Base-by-base conservation (phyloP, 495 filamentous ascomycete species). In the Hyaloscypha variabilis region DNA sequence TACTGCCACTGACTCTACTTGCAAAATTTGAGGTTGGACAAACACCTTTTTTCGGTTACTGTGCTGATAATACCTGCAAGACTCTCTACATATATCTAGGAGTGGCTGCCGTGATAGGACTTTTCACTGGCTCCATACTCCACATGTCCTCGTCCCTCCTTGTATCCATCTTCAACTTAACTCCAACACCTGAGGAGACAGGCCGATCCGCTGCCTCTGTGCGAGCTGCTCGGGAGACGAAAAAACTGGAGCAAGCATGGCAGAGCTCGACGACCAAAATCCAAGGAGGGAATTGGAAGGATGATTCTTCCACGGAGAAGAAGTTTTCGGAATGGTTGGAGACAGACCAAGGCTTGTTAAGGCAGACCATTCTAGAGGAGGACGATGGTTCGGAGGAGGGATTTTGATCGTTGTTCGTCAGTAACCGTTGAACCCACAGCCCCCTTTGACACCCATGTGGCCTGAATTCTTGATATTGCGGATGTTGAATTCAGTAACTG, bases 361-460 rank as follows among this genome's bases (percentile, higher is more conserved):
- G 78, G 25, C 79, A 85, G 58, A 90, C 86, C 0, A 91, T 91
- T 21, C 73, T 90, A 56, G 88, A 91, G 74, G 89, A 90, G 71
- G 87, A 88, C 56, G 83, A 84, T 39, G 67, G 68, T 65, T 68
- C 62, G 0, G 59, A 68, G 24, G 61, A 58, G 46, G 57, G 26
- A 6, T 62, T 64, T 29, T 71, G 53, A 58, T 52, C 34, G 54
- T 14, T 17, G 54, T 6, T 4, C 39, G 17, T 17, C 39, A 19
- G 39, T 17, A 46, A 13, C 6, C 31, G n/a, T 36, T 17, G 39
- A 46, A 17, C 19, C 13, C 39, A 17, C 39, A 46, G 39, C 39
- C 31, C 30, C 30, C 10, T 13, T 8, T 0, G 13, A 34, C 1
- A 34, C 13, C 31, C 31, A 34, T 6, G 31, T 34, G 13, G 6